Conservation (phyloP, 345 rosid species). For the Eucalyptus sp. region DNA sequence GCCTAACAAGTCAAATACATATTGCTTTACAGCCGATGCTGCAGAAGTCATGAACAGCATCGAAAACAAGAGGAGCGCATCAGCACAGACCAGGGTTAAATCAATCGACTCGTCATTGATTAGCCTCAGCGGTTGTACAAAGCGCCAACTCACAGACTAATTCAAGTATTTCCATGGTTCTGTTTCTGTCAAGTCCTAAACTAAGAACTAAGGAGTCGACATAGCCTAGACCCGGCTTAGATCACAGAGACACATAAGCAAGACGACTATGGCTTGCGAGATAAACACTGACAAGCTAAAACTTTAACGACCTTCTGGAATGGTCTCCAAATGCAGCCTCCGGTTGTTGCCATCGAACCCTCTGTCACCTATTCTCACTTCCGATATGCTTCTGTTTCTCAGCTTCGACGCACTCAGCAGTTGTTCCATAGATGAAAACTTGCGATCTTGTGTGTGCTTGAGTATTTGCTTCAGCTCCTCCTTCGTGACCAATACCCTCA, state of each 20-base stretch:
- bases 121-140: neutral
- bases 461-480: slow-evolving; percentile 49
- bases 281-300: neutral
- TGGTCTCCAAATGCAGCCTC: slow-evolving; percentile 56
- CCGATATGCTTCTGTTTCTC: slow-evolving; percentile 12
- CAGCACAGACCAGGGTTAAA: neutral
- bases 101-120: neutral
- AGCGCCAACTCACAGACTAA: neutral
- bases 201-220: neutral
- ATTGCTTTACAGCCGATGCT: neutral
- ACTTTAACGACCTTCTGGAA: slow-evolving; percentile 36
- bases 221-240: neutral
- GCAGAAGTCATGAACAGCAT: neutral
- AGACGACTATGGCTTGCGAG: neutral
- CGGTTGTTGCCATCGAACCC: slow-evolving; percentile 1
- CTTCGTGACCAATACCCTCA: slow-evolving; percentile 48
- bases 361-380: neutral
- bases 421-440: slow-evolving; percentile 25
- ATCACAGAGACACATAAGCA: neutral
- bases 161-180: neutral
- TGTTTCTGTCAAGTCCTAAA: neutral
- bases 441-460: neutral
- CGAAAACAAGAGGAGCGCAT: neutral
- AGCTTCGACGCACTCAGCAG: slow-evolving; percentile 26
- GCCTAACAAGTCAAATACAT: neutral